Base-by-base conservation (phyloP, 768 basidiomycete species). In the Trametes cubensis region DNA sequence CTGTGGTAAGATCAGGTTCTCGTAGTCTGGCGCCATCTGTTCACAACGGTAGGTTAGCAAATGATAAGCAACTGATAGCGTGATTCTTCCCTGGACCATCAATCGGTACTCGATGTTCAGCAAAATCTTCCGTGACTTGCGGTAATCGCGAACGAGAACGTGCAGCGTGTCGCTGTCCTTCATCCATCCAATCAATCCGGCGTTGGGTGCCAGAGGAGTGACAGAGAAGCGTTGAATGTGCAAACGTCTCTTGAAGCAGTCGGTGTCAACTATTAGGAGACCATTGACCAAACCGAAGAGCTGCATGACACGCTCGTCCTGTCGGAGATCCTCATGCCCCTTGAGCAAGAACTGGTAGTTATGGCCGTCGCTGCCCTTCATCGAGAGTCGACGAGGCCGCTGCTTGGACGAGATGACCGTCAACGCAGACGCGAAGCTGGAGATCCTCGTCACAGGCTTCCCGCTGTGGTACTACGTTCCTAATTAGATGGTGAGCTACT, bases 221-320 rank as follows among this genome's bases (percentile, higher is more conserved):
- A 98, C 92, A 18, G 94, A 87, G 74, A 85, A 98, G 44, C 87
- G 85, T 73, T 96, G 96, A 55, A 98, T 96, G 69, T 95, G 94
- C 47, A 99, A 81, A 66, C 95, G 93, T 39, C 97, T 83, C 78
- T 96, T 97, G 83, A 96, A 98, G 72, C 93, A 94, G 71, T 92
- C 87, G 21, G 94, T 92, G 70, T 99, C 96, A 20, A 94, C 88
- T 8, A 92, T 89, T 30, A 99, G 85, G 2, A 98, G 78, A 0
- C 94, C 96, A 75, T 99, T 99, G 69, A 98, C 91, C 49, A 99
- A 86, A 61, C 97, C 91, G 75, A 98, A 98, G 20, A 98, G 83
- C 74, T 99, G 97, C 96, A 98, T 98, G 58, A 98, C 97, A 64
- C 97, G 86, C 70, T 99, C 97, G 72, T 99, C 97, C 76, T 98